Conservation (phyloP, 2,329 filamentous ascomycete genomes). For the Cladophialophora exuberans region DNA sequence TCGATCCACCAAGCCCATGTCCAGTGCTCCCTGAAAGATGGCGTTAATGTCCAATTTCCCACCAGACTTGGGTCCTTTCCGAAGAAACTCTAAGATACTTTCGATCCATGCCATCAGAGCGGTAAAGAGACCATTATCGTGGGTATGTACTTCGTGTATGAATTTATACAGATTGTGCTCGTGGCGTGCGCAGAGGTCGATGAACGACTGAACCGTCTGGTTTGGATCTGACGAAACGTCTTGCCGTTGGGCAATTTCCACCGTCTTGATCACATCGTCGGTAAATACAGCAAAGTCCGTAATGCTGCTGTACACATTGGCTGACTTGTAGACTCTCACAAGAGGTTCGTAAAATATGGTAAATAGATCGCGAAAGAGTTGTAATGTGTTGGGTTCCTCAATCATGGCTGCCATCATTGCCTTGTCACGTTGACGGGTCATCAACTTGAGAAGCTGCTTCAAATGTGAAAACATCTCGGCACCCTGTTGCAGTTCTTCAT, state of each 20-base stretch:
- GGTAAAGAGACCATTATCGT: constrained; percentile 95
- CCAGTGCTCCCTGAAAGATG: constrained; percentile 78
- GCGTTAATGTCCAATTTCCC: constrained; percentile 94
- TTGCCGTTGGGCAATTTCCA: constrained; percentile 67
- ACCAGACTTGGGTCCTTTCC: constrained; percentile 75
- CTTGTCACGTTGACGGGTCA: constrained; percentile 91
- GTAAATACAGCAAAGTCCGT: constrained; percentile 94
- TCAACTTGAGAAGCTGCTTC: constrained; percentile 91
- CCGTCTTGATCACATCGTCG: constrained; percentile 86
- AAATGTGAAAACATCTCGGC: constrained; percentile 91
- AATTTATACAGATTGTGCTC: constrained; percentile 99
- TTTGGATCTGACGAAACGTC: constrained; percentile 95
- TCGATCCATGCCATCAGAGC: constrained; percentile 98
- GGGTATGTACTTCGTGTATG: constrained; percentile 93
- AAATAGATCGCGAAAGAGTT: constrained; percentile 88
- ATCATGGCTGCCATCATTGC: constrained; percentile 95
- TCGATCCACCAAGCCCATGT: constrained; percentile 69
- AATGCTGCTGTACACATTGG: constrained; percentile 96
- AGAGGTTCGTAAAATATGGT: constrained; percentile 99
- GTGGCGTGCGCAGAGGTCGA: constrained; percentile 91
- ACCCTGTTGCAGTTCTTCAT: constrained; percentile 84
- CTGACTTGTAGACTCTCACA: constrained; percentile 96
- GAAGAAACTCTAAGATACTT: constrained; percentile 88
- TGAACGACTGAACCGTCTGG: constrained; percentile 96
- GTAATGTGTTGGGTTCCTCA: constrained; percentile 95